Conservation (phyloP, 2,329 filamentous ascomycete species). For the Lasiodiplodia citricola region DNA sequence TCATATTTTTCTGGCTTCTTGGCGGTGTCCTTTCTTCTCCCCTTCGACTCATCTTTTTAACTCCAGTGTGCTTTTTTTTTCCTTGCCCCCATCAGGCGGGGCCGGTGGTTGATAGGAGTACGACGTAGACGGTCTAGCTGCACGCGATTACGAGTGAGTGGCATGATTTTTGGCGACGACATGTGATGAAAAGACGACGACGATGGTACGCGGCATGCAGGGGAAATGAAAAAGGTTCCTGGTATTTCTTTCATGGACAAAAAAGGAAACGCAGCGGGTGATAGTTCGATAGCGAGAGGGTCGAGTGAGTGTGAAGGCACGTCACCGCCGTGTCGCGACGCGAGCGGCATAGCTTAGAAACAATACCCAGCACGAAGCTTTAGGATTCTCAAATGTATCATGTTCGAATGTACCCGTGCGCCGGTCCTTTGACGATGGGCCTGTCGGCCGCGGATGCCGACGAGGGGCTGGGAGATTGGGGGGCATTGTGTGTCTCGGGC, state of each 20-base stretch:
- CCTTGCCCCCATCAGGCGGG: neutral
- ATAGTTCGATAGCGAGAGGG: too few species aligned
- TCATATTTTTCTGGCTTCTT: constrained; percentile 15
- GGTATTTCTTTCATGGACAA: neutral
- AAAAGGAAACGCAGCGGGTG: neutral
- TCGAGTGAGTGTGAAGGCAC: neutral
- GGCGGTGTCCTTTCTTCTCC: neutral
- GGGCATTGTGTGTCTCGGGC: neutral
- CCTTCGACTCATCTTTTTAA: neutral
- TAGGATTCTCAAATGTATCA: constrained; percentile 20
- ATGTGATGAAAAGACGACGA: constrained; percentile 8
- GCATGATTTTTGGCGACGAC: constrained; percentile 1
- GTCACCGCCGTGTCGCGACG: too few species aligned
- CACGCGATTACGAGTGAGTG: constrained; percentile 13
- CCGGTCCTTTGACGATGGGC: neutral
- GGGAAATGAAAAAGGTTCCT: neutral
- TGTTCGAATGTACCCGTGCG: neutral
- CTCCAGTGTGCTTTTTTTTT: neutral
- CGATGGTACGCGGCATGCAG: neutral
- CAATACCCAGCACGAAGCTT: constrained; percentile 15
- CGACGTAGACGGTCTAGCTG: constrained; percentile 23
- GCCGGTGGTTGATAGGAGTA: neutral
- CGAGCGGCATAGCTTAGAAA: constrained; percentile 6
- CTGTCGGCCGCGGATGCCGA: neutral
- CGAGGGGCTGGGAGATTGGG: neutral